Evolutionary conservation across 2,329 filamentous ascomycete species (phyloP).

Genomic region (Phyllosticta capitalensis): DNA sequence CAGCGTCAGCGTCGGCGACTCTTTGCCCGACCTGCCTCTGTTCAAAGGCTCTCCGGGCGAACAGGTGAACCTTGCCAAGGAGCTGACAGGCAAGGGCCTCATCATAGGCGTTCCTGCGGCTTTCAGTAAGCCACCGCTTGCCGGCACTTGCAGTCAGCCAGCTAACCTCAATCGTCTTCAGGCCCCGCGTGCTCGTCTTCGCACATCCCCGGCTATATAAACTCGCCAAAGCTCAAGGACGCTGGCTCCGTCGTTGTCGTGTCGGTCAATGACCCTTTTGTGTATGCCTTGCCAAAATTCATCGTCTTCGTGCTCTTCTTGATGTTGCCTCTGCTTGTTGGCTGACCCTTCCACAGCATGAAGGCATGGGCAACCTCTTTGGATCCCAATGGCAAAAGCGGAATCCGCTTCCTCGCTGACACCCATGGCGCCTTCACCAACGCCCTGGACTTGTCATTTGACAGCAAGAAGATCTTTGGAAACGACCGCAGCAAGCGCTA

Average conservation of each 20-base stretch:
- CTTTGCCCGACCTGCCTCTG: slow-evolving; percentile 65
- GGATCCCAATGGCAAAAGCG: slow-evolving; percentile 64
- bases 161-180: slow-evolving; percentile 19
- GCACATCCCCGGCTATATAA: slow-evolving; percentile 82
- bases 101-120: slow-evolving; percentile 32
- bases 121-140: slow-evolving; percentile 28
- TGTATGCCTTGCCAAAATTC: slow-evolving; percentile 42
- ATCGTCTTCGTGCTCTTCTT: background rate
- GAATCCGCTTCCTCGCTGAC: slow-evolving; percentile 86
- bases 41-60: slow-evolving; percentile 83
- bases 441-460: slow-evolving; percentile 73
- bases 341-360: slow-evolving; percentile 48
- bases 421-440: slow-evolving; percentile 71
- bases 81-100: slow-evolving; percentile 61
- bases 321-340: slow-evolving; percentile 24
- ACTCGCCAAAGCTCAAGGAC: slow-evolving; percentile 64
- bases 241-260: slow-evolving; percentile 84
- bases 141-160: background rate
- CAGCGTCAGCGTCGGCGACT: slow-evolving; percentile 63
- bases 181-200: slow-evolving; percentile 52
- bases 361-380: slow-evolving; percentile 78
- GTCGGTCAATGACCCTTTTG: slow-evolving; percentile 88
- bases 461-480: slow-evolving; percentile 70
- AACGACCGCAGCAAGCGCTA: slow-evolving; percentile 79
- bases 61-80: slow-evolving; percentile 77